phyloP scores from a whole-genome alignment of 345 rosid genomes.

The Psidium guajava region DNA sequence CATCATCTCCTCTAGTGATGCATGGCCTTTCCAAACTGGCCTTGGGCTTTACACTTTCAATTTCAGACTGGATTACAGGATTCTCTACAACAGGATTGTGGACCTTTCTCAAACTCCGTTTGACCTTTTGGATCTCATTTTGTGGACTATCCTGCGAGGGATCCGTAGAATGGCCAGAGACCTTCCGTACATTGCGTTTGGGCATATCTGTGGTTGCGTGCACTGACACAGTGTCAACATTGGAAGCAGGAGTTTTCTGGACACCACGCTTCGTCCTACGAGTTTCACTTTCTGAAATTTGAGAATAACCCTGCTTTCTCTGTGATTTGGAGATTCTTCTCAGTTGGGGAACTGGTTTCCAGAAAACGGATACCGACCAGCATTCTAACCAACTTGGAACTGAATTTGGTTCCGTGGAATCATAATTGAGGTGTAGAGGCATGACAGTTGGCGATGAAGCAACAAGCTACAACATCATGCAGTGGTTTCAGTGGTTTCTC shows the following conservation, averaged over 20 bases:
- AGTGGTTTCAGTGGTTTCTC: slow-evolving; percentile 4
- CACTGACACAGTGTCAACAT: slow-evolving; percentile 22
- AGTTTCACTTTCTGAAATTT: slow-evolving; percentile 39
- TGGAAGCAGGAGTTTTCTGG: slow-evolving; percentile 47
- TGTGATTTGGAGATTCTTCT: slow-evolving; percentile 42
- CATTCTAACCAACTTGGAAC: slow-evolving; percentile 62
- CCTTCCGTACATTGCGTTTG: slow-evolving; percentile 53
- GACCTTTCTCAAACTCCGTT: slow-evolving; percentile 82
- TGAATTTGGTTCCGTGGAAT: slow-evolving; percentile 49
- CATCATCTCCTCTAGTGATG: slow-evolving; percentile 12
- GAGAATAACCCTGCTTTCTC: slow-evolving; percentile 36
- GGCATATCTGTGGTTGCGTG: slow-evolving; percentile 51
- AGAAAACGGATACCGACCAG: slow-evolving; percentile 68
- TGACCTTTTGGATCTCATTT: slow-evolving; percentile 83
- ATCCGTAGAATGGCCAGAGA: slow-evolving; percentile 46
- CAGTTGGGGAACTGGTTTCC: slow-evolving; percentile 67
- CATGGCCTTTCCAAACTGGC: slow-evolving; percentile 35
- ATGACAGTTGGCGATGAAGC: slow-evolving; percentile 55
- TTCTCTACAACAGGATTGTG: slow-evolving; percentile 57
- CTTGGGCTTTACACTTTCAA: slow-evolving; percentile 21
- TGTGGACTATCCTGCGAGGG: slow-evolving; percentile 60
- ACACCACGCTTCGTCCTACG: slow-evolving; percentile 54
- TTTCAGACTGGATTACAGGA: slow-evolving; percentile 35
- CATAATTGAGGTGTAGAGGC: slow-evolving; percentile 49
- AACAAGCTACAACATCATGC: slow-evolving; percentile 47